These are phyloP conservation scores for Cytospora chrysosperma DNA, from an alignment of 2,329 filamentous ascomycete species.

Conservation along the genomic window DNA sequence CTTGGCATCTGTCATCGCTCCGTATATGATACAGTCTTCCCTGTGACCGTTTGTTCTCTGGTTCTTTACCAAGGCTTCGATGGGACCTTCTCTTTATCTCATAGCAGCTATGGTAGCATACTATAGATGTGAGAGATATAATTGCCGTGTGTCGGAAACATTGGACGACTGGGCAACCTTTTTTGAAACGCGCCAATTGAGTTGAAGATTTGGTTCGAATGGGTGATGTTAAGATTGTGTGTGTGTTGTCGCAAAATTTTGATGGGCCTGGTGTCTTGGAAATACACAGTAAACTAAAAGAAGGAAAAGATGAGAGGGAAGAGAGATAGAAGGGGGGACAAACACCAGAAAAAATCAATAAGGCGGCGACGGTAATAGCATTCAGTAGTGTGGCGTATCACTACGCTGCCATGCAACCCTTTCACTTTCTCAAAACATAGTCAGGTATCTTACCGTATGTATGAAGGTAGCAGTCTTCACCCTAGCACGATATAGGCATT, in stretches of 20 bases:
- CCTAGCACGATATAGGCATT: neutral
- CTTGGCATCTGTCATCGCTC: neutral
- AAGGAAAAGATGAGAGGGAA: too few relatives aligned
- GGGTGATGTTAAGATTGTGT: neutral
- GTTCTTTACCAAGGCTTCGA: neutral
- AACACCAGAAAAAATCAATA: neutral
- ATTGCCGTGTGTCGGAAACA: neutral
- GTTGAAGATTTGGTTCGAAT: neutral
- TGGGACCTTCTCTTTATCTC: neutral
- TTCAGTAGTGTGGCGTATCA: neutral
- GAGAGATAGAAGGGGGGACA: too few relatives aligned
- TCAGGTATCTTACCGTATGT: too few relatives aligned
- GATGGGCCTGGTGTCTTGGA: neutral
- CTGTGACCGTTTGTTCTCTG: neutral
- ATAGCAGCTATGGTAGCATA: neutral
- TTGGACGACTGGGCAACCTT: neutral
- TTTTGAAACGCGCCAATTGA: slow-evolving; percentile 2
- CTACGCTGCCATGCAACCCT: neutral
- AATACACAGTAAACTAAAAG: too few relatives aligned
- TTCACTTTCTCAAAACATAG: neutral
- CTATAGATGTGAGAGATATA: slow-evolving; percentile 6
- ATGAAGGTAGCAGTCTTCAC: too few relatives aligned
- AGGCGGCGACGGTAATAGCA: neutral
- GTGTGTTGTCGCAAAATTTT: neutral
- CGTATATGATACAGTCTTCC: slow-evolving; percentile 8